Base-by-base conservation (phyloP, 108 stramenopile species). In the Mediolabrus comicus region DNA sequence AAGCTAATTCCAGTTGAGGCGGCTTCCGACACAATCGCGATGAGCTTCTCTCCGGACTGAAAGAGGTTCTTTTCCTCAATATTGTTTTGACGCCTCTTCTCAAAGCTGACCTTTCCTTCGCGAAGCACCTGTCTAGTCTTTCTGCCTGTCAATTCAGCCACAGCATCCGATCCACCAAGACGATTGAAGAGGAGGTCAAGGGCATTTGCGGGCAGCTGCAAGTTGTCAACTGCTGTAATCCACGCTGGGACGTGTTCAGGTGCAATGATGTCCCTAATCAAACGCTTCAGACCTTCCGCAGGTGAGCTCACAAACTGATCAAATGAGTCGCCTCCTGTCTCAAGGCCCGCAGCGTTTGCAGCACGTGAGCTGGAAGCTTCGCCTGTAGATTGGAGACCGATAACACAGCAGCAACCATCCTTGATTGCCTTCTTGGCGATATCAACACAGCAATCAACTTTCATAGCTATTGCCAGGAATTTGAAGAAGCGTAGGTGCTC, bases 111-210 rank as follows among this genome's bases (percentile, higher is more conserved):
- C 5, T 56, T 33, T 3, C 43, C 71, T 36, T 67, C 35, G 2
- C 59, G 59, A 34, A 61, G 60, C 2, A 78, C 65, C 27, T 78
- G 77, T 1, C 77, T 65, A n/a, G 56, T 59, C 34, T 71, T 74
- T 27, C 91, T 49, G 13, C 89, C 89, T 3, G 89, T 92, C 68
- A 92, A 81, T 54, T 92, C 91, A n/a, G 89, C 91, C 22, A 83
- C 82, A 24, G 57, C 64, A 17, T 55, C 53, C 1, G 81, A 53
- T 3, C 87, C 89, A 7, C 87, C 87, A 1, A 90, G 80, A 55
- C 83, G 69, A 51, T 90, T 82, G 14, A 90, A 29, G 7, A 88
- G 59, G 2, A 75, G 63, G 54, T 88, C 87, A 11, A 88, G 71
- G 14, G 86, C 80, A 31, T 80, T 81, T 16, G 72, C 41, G 3